A percentile compares a stretch with the other conserved stretches of the same genome.
Evolutionary conservation across 148 eudicot genomes (phyloP).

Genomic region (Salicornia ramosissima): DNA sequence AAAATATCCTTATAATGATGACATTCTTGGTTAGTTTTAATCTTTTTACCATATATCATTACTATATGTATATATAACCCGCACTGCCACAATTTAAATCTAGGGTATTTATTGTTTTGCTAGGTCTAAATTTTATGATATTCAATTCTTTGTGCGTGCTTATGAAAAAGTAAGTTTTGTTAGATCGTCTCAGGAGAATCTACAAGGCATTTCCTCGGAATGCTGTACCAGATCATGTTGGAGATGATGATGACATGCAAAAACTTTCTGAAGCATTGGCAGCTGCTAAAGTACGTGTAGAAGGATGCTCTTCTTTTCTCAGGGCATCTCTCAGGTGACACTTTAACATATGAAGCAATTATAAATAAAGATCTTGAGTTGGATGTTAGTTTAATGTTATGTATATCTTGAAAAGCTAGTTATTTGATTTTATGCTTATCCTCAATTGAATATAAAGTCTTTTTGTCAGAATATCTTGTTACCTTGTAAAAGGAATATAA

Average conservation of each 20-base stretch:
- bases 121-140: background rate
- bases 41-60: conserved; percentile 1
- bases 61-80: background rate
- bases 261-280: conserved; percentile 78
- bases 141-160: background rate
- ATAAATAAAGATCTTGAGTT: background rate
- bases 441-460: background rate
- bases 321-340: conserved; percentile 80
- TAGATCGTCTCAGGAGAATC: conserved; percentile 81
- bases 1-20: conserved; percentile 49
- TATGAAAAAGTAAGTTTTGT: conserved; percentile 28
- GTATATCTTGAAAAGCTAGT: too few relatives aligned
- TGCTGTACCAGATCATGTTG: conserved; percentile 66
- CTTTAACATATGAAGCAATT: background rate
- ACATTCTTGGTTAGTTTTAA: conserved; percentile 63
- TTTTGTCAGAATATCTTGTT: background rate
- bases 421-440: too few relatives aligned
- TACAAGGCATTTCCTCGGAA: conserved; percentile 70
- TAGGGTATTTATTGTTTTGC: background rate
- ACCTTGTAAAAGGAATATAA: background rate
- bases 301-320: conserved; percentile 79
- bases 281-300: conserved; percentile 84
- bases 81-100: too few relatives aligned
- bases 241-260: conserved; percentile 85
- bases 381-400: background rate